Evolutionary conservation across 2,329 filamentous ascomycete genomes (phyloP).

Genomic region (Pyricularia grisea): DNA sequence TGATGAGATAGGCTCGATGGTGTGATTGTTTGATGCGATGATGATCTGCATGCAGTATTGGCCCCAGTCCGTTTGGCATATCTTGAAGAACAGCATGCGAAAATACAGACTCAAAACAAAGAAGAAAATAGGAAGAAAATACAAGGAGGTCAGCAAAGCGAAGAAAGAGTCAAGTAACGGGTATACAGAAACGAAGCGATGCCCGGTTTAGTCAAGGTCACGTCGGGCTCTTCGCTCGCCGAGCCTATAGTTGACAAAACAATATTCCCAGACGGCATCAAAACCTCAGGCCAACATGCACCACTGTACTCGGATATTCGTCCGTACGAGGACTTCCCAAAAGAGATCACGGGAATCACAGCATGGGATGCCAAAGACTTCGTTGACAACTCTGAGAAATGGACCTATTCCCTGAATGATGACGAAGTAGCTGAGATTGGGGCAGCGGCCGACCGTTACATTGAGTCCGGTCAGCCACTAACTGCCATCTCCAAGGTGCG

Average conservation of each 20-base stretch:
- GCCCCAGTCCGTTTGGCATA: background rate
- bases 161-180: background rate
- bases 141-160: background rate
- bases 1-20: background rate
- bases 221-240: background rate
- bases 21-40: background rate
- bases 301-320: conserved; percentile 55
- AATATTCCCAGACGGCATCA: conserved; percentile 37
- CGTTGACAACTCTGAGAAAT: conserved; percentile 51
- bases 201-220: background rate
- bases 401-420: conserved; percentile 60
- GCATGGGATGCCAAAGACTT: conserved; percentile 64
- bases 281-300: conserved; percentile 59
- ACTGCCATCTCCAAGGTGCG: conserved; percentile 51
- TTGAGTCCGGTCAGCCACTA: conserved; percentile 53
- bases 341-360: conserved; percentile 60
- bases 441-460: conserved; percentile 57
- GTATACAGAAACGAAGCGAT: background rate
- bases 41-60: no score
- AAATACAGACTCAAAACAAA: background rate
- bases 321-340: conserved; percentile 62
- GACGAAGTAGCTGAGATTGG: conserved; percentile 61
- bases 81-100: background rate
- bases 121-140: background rate
- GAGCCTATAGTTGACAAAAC: conserved; percentile 23